Evolutionary conservation across 1,139 yeast genomes (phyloP).

Genomic region (Kurtzmaniella natalensis): DNA sequence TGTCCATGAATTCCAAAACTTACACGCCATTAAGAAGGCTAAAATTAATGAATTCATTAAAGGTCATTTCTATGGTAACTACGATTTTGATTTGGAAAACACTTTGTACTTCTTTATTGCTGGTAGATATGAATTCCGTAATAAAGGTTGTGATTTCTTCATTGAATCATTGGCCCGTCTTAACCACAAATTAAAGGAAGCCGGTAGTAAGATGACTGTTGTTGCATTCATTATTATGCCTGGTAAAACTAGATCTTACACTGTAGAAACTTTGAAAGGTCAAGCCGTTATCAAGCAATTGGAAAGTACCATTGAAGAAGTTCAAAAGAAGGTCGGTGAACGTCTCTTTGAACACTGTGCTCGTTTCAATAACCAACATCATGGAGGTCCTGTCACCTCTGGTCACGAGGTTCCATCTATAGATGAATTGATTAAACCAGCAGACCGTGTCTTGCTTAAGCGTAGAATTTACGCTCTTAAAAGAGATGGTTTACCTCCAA

Average conservation of each 20-base stretch:
- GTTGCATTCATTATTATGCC: constrained; percentile 99
- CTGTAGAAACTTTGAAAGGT: constrained; percentile 92
- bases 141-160: constrained; percentile 94
- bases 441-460: constrained; percentile 85
- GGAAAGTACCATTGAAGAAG: constrained; percentile 85
- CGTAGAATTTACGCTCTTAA: constrained; percentile 92
- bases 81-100: constrained; percentile 90
- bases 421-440: constrained; percentile 79
- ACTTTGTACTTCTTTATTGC: constrained; percentile 94
- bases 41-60: constrained; percentile 91
- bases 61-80: constrained; percentile 96
- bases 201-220: constrained; percentile 84
- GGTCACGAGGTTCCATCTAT: constrained; percentile 52
- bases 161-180: constrained; percentile 90
- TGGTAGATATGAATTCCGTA: constrained; percentile 94
- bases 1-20: constrained; percentile 94
- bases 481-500: constrained; percentile 85
- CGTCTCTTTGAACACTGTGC: constrained; percentile 90
- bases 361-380: constrained; percentile 66
- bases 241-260: constrained; percentile 87
- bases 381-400: constrained; percentile 56
- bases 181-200: constrained; percentile 77
- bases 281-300: constrained; percentile 94
- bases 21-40: constrained; percentile 88
- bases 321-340: constrained; percentile 82